Evolutionary conservation across 2,329 filamentous ascomycete species (phyloP).

Genomic region (Colletotrichum euphorbiae): DNA sequence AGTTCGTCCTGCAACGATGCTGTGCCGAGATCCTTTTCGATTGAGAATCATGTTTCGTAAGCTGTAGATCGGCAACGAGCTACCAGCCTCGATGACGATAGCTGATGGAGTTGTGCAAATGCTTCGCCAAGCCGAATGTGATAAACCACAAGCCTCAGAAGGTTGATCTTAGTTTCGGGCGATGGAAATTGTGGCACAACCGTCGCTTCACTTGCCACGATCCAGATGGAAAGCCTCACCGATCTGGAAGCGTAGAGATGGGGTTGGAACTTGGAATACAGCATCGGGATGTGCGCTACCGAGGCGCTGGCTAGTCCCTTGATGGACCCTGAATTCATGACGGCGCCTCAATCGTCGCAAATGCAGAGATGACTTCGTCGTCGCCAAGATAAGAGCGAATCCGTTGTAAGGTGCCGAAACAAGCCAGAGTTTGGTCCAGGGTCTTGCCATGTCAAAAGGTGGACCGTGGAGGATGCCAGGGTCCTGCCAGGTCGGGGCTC

Average conservation of each 20-base stretch:
- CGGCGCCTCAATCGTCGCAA: conserved; percentile 9
- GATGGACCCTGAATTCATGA: neutral
- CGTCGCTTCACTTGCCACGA: conserved; percentile 6
- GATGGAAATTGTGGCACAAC: neutral
- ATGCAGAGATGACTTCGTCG: conserved; percentile 4
- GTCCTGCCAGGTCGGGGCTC: neutral
- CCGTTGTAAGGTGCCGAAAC: conserved; percentile 6
- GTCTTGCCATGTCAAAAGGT: neutral
- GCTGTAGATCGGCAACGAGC: conserved; percentile 30
- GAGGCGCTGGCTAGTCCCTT: neutral
- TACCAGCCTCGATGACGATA: neutral
- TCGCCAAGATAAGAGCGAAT: conserved; percentile 11
- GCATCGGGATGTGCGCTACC: conserved; percentile 6
- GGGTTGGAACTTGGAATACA: neutral
- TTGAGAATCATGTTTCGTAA: conserved; percentile 31
- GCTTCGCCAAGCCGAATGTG: conserved; percentile 4
- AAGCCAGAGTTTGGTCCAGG: conserved; percentile 13
- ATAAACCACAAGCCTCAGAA: neutral
- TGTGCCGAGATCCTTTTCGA: conserved; percentile 30
- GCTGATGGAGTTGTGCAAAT: neutral
- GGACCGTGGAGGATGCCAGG: conserved; percentile 11
- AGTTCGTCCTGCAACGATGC: conserved; percentile 21
- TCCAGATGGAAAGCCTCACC: conserved; percentile 3
- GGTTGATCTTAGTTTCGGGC: conserved; percentile 10
- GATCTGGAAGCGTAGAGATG: neutral